Evolutionary conservation across 345 rosid genomes (phyloP).

Genomic region (Ricinus communis): DNA sequence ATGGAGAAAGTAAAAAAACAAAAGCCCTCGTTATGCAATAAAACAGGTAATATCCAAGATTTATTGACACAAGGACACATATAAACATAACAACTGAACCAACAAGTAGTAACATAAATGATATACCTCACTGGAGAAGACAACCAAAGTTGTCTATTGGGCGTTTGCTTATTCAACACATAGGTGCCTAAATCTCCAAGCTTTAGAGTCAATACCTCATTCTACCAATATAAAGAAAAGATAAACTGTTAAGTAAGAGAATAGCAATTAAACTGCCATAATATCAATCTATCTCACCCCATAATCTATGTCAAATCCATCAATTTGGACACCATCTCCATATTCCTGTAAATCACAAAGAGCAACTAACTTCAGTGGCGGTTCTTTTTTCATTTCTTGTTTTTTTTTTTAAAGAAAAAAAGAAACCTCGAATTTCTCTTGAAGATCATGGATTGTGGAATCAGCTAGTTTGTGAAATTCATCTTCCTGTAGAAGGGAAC

Average conservation of each 20-base stretch:
- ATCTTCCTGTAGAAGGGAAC: constrained; percentile 76
- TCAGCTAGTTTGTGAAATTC: constrained; percentile 82
- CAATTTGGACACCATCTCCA: constrained; percentile 69
- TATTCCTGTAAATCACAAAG: constrained; percentile 55
- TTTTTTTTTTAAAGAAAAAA: too few relatives aligned
- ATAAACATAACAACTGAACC: background rate
- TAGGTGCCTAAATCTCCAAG: constrained; percentile 83
- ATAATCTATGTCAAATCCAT: constrained; percentile 89
- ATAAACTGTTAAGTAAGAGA: background rate
- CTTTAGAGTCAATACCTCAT: constrained; percentile 85
- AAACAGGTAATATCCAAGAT: background rate
- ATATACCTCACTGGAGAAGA: constrained; percentile 86
- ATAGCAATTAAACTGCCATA: too few relatives aligned
- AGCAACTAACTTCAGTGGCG: background rate
- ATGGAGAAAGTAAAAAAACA: background rate
- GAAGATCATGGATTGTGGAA: constrained; percentile 65
- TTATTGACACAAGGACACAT: background rate
- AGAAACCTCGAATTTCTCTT: constrained; percentile 76
- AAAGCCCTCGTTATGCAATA: too few relatives aligned
- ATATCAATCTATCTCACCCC: constrained; percentile 54
- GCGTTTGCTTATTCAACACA: constrained; percentile 87
- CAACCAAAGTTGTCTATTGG: constrained; percentile 88
- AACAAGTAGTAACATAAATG: constrained; percentile 7
- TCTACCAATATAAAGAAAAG: constrained; percentile 41
- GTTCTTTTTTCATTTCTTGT: too few relatives aligned